Base-by-base conservation (phyloP, 2,329 filamentous ascomycete genomes). In the Arthrocladium fulminans region DNA sequence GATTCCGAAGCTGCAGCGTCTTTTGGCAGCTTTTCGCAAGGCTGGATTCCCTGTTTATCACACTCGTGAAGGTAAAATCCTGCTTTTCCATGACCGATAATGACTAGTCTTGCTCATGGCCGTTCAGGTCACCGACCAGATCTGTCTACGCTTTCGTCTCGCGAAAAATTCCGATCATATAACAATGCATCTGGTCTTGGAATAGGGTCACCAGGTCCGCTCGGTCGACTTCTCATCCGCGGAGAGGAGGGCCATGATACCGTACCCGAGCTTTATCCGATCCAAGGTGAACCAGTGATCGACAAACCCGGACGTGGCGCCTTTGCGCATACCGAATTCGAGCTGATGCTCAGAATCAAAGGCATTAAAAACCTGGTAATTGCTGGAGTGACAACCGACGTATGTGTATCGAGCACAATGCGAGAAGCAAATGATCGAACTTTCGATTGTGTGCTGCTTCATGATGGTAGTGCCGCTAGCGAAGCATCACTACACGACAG, bases 201-300 rank as follows among this genome's bases (percentile, higher is more conserved):
- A 0, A 79, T 80, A 39, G 72, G 70, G 2, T 69, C 71, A 9
- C 61, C 52, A 12, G 77, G 78, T 0, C 77, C 77, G 1, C 60
- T 80, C 38, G 78, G 79, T 1, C 72, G 73, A n/a, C 67, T 81
- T 2, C 63, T 82, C 3, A 66, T 81, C 20, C 72, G 77, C 17
- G 78, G 79, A 1, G 74, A 80, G 55, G 57, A 65, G 19, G 79
- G 79, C 1, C 77, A 80, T 57, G 76, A 75, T 40, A 78, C 73
- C 24, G 69, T 81, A 15, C 63, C 70, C 6, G 76, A 81, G 54
- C 60, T 78, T 25, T 70, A 69, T 49, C 75, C 74, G 12, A 47
- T 70, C 13, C 60, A 62, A 1, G 64, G 63, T 2, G 75, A 78
- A 54, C 67, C 71, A 0, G 65, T 77, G 7, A 70, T 79, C 37